Evolutionary conservation across 257 asterid species (phyloP).

Genomic region (Coffea canephora): DNA sequence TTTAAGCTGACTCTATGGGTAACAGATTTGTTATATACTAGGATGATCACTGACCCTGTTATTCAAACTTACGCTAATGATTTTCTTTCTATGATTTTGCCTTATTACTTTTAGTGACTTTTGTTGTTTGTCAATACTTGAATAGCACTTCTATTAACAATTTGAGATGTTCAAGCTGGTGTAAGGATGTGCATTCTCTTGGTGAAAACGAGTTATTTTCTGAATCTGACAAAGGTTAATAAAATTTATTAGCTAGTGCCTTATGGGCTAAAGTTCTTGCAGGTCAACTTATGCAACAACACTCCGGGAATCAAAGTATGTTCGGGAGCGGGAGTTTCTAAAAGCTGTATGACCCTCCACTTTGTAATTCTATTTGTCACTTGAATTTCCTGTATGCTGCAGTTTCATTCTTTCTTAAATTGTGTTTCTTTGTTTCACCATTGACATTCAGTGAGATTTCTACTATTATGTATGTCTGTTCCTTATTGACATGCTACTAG

Average conservation of each 20-base stretch:
- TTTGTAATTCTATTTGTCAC: slow-evolving; percentile 7
- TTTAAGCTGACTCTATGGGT: background rate
- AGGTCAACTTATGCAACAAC: slow-evolving; percentile 98
- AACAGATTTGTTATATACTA: background rate
- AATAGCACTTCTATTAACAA: background rate
- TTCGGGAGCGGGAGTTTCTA: slow-evolving; percentile 87
- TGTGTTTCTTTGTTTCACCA: background rate
- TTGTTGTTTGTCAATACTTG: background rate
- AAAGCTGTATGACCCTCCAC: slow-evolving; percentile 55
- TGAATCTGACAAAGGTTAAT: background rate
- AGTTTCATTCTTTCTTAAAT: background rate
- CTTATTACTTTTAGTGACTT: no score
- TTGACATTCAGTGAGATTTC: background rate
- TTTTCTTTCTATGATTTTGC: background rate
- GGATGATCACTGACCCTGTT: background rate
- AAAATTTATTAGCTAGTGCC: background rate
- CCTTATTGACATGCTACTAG: background rate
- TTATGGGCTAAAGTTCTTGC: slow-evolving; percentile 18
- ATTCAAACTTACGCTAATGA: background rate
- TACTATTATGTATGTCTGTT: background rate
- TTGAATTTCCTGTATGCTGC: background rate
- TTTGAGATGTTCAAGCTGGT: background rate
- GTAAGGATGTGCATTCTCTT: background rate
- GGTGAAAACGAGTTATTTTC: background rate
- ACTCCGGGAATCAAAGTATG: slow-evolving; percentile 84